Evolutionary conservation across 495 filamentous ascomycete species (phyloP).

Genomic region (Penicillium turbatum): DNA sequence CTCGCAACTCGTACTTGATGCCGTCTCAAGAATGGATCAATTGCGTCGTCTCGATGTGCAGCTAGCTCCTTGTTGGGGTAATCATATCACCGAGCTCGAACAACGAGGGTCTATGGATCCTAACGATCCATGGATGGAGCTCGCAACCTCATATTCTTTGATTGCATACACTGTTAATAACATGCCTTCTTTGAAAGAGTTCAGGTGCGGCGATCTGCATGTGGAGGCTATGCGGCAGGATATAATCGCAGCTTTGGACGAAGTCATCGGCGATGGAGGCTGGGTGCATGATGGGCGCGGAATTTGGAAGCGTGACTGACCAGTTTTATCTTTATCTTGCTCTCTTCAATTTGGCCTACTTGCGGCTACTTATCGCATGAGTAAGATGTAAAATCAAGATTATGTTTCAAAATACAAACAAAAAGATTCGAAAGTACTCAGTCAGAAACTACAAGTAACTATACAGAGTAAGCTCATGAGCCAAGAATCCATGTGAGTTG

Average conservation of each 20-base stretch:
- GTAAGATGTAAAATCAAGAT: too few relatives aligned
- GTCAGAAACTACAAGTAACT: too few relatives aligned
- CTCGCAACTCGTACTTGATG: constrained; percentile 33
- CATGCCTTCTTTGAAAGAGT: constrained; percentile 21
- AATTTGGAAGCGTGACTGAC: background rate
- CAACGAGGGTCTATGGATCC: constrained; percentile 41
- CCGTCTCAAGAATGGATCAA: constrained; percentile 25
- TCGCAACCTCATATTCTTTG: constrained; percentile 37
- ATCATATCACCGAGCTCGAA: constrained; percentile 34
- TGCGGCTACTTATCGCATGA: too few relatives aligned
- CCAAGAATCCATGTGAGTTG: too few relatives aligned
- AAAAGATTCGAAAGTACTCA: too few relatives aligned
- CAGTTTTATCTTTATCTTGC: background rate
- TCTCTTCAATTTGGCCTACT: background rate
- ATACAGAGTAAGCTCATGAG: too few relatives aligned
- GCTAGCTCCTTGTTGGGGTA: constrained; percentile 28
- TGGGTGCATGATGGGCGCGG: constrained; percentile 31
- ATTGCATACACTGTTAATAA: constrained; percentile 30
- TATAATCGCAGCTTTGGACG: constrained; percentile 19
- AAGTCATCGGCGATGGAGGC: constrained; percentile 18
- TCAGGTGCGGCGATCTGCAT: constrained; percentile 29
- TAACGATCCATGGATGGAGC: constrained; percentile 44
- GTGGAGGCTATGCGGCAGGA: constrained; percentile 30
- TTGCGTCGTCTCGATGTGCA: constrained; percentile 30
- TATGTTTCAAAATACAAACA: too few relatives aligned